Evolutionary conservation across 2,329 filamentous ascomycete genomes (phyloP).

Genomic region (Tolypocladium nubicola): DNA sequence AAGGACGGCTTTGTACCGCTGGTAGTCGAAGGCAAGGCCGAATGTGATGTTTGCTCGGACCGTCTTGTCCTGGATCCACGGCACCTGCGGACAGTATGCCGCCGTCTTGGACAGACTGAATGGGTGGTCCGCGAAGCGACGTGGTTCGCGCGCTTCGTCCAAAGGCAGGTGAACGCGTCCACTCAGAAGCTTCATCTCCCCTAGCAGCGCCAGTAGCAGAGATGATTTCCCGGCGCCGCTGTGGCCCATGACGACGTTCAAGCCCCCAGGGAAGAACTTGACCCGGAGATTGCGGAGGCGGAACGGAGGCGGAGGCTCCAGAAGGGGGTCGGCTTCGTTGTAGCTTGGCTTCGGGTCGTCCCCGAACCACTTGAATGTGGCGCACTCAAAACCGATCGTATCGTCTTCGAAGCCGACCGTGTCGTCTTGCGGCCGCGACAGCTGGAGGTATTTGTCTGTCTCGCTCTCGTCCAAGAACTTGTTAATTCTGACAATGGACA

Average conservation of each 20-base stretch:
- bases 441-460: neutral
- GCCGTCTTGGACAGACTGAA: slow-evolving; percentile 46
- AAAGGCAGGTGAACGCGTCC: neutral
- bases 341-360: slow-evolving; percentile 29
- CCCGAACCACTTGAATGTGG: neutral
- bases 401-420: neutral
- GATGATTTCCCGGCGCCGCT: slow-evolving; percentile 64
- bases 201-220: slow-evolving; percentile 56
- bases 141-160: slow-evolving; percentile 24
- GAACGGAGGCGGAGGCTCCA: slow-evolving; percentile 27
- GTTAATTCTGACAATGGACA: neutral
- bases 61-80: slow-evolving; percentile 69
- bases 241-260: slow-evolving; percentile 58
- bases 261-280: slow-evolving; percentile 47
- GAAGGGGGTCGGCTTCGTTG: slow-evolving; percentile 13
- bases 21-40: slow-evolving; percentile 51
- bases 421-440: neutral
- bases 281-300: slow-evolving; percentile 56
- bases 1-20: slow-evolving; percentile 56
- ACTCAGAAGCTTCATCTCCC: slow-evolving; percentile 37
- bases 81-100: slow-evolving; percentile 42
- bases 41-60: slow-evolving; percentile 66
- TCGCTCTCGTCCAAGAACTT: neutral
- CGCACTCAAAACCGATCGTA: neutral
- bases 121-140: slow-evolving; percentile 51